Conservation (phyloP, 352 stramenopile species). For the Globisporangium uncinulatum region DNA sequence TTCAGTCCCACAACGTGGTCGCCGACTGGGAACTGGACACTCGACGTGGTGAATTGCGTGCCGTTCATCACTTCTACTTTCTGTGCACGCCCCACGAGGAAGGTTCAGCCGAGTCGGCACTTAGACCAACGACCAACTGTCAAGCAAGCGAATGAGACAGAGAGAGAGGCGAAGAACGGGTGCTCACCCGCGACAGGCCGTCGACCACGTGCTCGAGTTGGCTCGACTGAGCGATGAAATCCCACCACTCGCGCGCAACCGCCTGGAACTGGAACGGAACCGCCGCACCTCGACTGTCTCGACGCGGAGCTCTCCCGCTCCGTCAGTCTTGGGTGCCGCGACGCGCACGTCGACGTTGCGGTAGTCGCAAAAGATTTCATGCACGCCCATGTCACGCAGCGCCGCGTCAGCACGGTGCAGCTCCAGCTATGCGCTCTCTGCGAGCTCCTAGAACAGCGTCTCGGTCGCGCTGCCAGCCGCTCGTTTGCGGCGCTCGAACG, state of each 20-base stretch:
- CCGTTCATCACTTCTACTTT: constrained; percentile 18
- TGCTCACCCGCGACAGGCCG: constrained; percentile 11
- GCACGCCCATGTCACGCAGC: constrained; percentile 11
- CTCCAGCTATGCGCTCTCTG: constrained; percentile 14
- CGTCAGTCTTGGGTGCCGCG: no score
- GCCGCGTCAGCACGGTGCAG: constrained; percentile 17
- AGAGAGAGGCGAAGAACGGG: neutral
- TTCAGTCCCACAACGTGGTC: constrained; percentile 7
- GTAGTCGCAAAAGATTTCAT: constrained; percentile 15
- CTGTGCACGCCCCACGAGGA: no score
- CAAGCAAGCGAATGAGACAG: no score
- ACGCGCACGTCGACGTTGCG: constrained; percentile 14
- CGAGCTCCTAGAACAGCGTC: constrained; percentile 20
- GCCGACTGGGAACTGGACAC: constrained; percentile 16
- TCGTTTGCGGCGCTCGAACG: constrained; percentile 1
- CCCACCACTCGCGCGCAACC: constrained; percentile 25
- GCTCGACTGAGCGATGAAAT: constrained; percentile 20
- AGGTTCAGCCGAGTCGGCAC: no score
- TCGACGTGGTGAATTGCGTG: constrained; percentile 23
- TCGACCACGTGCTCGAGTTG: constrained; percentile 16
- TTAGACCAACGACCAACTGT: no score
- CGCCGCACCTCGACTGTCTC: constrained; percentile 19
- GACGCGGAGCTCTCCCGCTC: constrained; percentile 16
- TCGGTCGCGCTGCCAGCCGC: constrained; percentile 1
- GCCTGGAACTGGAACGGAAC: constrained; percentile 30